phyloP scores from a whole-genome alignment of 2,329 filamentous ascomycete genomes.

The Tolypocladium cylindrosporum region DNA sequence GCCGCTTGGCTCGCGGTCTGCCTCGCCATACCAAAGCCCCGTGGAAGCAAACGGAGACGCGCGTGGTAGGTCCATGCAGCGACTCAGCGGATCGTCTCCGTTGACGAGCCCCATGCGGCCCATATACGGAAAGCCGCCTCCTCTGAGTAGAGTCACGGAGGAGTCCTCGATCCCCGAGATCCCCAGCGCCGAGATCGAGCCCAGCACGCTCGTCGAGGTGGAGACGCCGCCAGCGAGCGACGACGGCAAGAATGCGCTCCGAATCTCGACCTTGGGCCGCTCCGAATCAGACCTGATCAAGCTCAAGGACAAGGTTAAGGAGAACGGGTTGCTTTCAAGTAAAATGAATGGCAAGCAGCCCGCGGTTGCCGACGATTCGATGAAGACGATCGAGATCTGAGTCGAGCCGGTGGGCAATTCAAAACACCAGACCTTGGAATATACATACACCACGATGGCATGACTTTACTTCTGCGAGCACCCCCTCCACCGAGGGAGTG shows the following conservation, averaged over 20 bases:
- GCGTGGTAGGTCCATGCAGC: constrained; percentile 62
- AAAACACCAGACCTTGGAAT: background rate
- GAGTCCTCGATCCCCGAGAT: constrained; percentile 40
- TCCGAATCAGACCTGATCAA: constrained; percentile 25
- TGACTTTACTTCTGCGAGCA: constrained; percentile 6
- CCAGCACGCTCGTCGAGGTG: constrained; percentile 44
- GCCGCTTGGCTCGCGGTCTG: constrained; percentile 36
- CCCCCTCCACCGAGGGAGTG: background rate
- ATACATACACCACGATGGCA: constrained; percentile 15
- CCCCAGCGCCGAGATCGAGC: constrained; percentile 26
- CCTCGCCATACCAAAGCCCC: constrained; percentile 57
- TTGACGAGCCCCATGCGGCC: constrained; percentile 55
- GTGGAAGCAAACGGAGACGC: constrained; percentile 47
- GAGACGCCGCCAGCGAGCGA: constrained; percentile 41
- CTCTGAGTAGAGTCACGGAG: constrained; percentile 65
- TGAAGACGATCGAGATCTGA: constrained; percentile 55
- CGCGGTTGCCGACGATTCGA: constrained; percentile 35
- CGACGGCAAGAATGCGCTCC: constrained; percentile 21
- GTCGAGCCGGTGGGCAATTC: background rate
- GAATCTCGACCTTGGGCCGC: constrained; percentile 19
- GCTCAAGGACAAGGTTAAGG: constrained; percentile 28
- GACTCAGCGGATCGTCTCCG: constrained; percentile 55
- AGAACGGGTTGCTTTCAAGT: constrained; percentile 22
- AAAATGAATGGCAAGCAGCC: constrained; percentile 35
- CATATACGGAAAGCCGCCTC: constrained; percentile 57